phyloP scores from a whole-genome alignment of 805 yeast species.

The Metschnikowia gelsemii region DNA sequence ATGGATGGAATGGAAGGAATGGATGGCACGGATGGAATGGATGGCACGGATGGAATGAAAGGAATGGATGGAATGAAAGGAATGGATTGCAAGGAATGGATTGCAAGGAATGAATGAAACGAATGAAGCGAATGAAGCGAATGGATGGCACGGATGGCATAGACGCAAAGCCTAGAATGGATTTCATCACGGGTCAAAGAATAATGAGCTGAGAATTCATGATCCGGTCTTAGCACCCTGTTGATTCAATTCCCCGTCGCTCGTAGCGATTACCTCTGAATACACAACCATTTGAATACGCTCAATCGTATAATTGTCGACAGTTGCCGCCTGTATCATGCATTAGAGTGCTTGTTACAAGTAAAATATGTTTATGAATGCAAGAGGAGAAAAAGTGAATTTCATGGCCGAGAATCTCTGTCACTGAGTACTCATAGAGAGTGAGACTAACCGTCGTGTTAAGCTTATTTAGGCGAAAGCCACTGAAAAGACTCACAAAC shows the following conservation, averaged over 20 bases:
- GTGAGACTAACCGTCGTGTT: too few species aligned
- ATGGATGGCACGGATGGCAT: constrained; percentile 13
- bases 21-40: constrained; percentile 10
- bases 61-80: constrained; percentile 10
- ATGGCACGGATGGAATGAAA: constrained; percentile 10
- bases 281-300: too few species aligned
- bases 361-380: constrained; percentile 2
- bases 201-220: neutral
- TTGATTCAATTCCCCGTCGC: neutral
- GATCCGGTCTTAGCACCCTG: neutral
- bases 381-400: constrained; percentile 5
- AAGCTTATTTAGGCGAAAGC: too few species aligned
- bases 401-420: neutral
- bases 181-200: constrained; percentile 5
- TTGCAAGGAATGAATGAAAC: too few species aligned
- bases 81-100: too few species aligned
- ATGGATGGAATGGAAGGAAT: constrained; percentile 9
- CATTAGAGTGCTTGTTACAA: neutral
- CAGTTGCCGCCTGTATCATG: neutral
- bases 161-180: constrained; percentile 12
- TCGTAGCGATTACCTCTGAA: neutral
- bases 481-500: too few species aligned
- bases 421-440: neutral
- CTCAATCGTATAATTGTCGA: neutral
- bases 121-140: too few species aligned